Evolutionary conservation across 163 green algal species (phyloP).

Genomic region (Trebouxiophyceae sp.): DNA sequence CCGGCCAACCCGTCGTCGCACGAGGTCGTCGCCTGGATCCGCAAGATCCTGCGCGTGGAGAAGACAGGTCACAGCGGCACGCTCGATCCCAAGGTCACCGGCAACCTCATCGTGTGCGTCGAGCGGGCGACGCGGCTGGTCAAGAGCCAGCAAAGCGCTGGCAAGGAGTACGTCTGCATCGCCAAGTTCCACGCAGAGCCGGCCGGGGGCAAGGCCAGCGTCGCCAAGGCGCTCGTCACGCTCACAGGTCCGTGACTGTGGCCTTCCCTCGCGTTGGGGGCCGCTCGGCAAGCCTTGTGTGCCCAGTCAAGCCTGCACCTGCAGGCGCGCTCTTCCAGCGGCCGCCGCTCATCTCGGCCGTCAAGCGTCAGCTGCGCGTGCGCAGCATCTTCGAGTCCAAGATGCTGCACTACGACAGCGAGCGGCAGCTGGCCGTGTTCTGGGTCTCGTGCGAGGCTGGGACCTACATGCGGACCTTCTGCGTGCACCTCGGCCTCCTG

Average conservation of each 20-base stretch:
- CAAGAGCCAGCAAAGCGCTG: constrained; percentile 97
- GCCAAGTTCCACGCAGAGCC: constrained; percentile 58
- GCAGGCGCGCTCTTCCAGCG: constrained; percentile 80
- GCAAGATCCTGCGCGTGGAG: constrained; percentile 91
- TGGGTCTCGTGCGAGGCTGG: constrained; percentile 96
- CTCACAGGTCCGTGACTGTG: constrained; percentile 56
- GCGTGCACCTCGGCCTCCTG: constrained; percentile 94
- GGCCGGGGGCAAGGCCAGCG: constrained; percentile 59
- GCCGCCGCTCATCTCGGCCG: constrained; percentile 93
- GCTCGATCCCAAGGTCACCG: constrained; percentile 97
- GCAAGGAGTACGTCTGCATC: constrained; percentile 99
- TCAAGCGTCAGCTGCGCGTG: constrained; percentile 97
- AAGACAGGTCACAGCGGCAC: constrained; percentile 98
- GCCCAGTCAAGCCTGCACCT: not conserved
- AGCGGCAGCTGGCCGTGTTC: constrained; percentile 92
- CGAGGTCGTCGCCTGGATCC: constrained; percentile 97
- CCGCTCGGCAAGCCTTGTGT: not conserved
- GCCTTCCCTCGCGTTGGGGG: not conserved
- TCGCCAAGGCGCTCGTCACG: constrained; percentile 80
- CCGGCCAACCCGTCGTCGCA: constrained; percentile 94
- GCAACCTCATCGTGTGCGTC: constrained; percentile 96
- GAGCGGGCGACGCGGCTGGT: constrained; percentile 92
- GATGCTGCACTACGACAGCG: constrained; percentile 92
- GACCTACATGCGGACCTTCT: constrained; percentile 96
- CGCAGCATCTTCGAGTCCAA: constrained; percentile 95